Percentiles rank a stretch among this genome's conserved stretches.
Evolutionary conservation across 345 rosid species (phyloP).

Genomic region (Lumnitzera racemosa): DNA sequence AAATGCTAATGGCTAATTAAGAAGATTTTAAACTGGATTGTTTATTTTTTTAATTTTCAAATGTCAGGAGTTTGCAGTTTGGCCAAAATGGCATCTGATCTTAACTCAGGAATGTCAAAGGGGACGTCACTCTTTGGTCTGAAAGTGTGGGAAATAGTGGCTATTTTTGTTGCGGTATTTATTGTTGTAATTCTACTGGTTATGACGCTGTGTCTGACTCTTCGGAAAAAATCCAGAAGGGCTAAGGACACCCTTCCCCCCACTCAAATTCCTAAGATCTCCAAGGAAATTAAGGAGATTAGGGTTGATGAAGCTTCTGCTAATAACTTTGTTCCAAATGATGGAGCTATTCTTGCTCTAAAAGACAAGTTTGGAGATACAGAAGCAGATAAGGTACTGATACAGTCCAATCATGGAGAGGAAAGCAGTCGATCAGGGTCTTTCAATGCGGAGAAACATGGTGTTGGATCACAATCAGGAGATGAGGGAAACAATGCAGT

Average conservation of each 20-base stretch:
- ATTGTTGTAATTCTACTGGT: constrained; percentile 11
- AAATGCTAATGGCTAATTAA: too few species aligned
- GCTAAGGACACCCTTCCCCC: constrained; percentile 9
- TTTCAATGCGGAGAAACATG: constrained; percentile 15
- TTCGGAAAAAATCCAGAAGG: constrained; percentile 11
- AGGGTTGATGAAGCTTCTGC: constrained; percentile 11
- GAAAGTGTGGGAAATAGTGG: constrained; percentile 14
- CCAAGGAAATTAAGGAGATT: constrained; percentile 18
- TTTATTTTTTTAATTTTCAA: background rate
- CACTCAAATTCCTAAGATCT: constrained; percentile 10
- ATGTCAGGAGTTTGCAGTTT: background rate
- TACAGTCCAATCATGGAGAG: constrained; percentile 13
- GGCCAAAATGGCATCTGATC: constrained; percentile 11
- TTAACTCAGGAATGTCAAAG: constrained; percentile 10
- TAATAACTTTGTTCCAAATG: constrained; percentile 3
- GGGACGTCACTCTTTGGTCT: constrained; percentile 14
- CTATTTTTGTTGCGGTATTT: constrained; percentile 4
- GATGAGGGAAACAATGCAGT: constrained; percentile 7
- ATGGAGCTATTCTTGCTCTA: constrained; percentile 6
- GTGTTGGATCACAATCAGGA: constrained; percentile 8
- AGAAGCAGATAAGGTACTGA: constrained; percentile 12
- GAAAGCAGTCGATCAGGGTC: constrained; percentile 18
- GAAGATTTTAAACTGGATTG: background rate
- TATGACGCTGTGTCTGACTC: constrained; percentile 10
- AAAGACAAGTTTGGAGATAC: constrained; percentile 7